Percentiles rank a stretch among this genome's conserved stretches.
These are phyloP conservation scores for Colletotrichum liriopes DNA, from an alignment of 2,329 filamentous ascomycete species.

Conservation along the genomic window DNA sequence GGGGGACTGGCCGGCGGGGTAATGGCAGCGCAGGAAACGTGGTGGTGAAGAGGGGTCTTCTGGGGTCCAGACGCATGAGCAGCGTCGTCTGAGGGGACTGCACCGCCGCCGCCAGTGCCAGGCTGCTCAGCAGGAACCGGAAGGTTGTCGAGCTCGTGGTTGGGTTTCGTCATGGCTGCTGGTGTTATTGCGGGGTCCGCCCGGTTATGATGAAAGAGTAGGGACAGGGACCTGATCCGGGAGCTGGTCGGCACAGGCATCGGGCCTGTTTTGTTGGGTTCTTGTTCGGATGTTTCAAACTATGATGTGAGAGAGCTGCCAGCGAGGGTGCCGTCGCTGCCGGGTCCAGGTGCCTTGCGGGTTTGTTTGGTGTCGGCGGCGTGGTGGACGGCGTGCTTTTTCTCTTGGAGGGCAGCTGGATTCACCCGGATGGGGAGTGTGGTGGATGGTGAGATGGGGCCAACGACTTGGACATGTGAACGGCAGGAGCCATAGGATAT, in stretches of 20 bases:
- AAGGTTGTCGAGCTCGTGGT: constrained; percentile 15
- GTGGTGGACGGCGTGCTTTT: background rate
- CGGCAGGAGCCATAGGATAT: background rate
- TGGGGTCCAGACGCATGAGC: constrained; percentile 22
- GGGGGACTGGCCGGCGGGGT: constrained; percentile 41
- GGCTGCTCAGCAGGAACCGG: constrained; percentile 14
- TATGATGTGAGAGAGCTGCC: background rate
- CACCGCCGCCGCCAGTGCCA: background rate
- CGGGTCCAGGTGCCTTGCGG: background rate
- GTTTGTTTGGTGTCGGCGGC: background rate
- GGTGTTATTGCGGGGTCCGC: constrained; percentile 25
- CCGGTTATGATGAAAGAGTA: constrained; percentile 28
- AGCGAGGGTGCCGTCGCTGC: background rate
- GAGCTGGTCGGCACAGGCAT: constrained; percentile 38
- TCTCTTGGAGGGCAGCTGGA: background rate
- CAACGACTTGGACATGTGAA: constrained; percentile 8
- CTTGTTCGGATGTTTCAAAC: background rate
- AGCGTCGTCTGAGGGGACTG: background rate
- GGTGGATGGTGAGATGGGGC: background rate
- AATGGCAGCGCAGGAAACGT: constrained; percentile 31
- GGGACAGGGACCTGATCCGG: constrained; percentile 35
- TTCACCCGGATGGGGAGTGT: background rate
- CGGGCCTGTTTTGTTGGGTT: constrained; percentile 11
- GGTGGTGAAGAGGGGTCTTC: constrained; percentile 31
- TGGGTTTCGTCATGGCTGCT: constrained; percentile 37